A percentile compares a stretch with the other conserved stretches of the same genome.
Conservation (phyloP, 768 basidiomycete species). For the Boletellus emodensis region DNA sequence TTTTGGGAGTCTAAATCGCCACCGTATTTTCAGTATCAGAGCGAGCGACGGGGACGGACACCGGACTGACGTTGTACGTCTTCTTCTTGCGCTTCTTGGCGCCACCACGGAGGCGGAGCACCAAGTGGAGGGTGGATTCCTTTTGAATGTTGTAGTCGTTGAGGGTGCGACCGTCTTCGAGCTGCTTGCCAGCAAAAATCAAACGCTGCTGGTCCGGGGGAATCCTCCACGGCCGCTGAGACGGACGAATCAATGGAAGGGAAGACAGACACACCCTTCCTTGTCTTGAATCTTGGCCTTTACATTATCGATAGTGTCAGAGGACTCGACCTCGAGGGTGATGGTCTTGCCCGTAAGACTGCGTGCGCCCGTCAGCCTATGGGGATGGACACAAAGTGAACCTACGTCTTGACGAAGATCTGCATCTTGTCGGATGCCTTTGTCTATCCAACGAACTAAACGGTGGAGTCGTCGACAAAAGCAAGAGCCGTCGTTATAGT, state of each 20-base stretch:
- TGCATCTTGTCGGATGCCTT: conserved; percentile 81
- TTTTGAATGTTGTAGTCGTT: conserved; percentile 98
- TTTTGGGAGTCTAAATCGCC: conserved; percentile 80
- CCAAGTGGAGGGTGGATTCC: conserved; percentile 97
- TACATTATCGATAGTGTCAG: conserved; percentile 97
- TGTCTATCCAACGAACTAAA: conserved; percentile 86
- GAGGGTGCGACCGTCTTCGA: conserved; percentile 97
- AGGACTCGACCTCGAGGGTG: conserved; percentile 96
- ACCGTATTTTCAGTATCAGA: conserved; percentile 3
- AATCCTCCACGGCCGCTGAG: conserved; percentile 46
- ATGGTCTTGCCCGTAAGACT: conserved; percentile 99
- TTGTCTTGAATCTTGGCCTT: conserved; percentile 98
- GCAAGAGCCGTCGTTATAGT: conserved; percentile 48
- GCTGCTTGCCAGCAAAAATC: conserved; percentile 99
- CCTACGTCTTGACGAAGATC: conserved; percentile 97
- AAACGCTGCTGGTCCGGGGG: conserved; percentile 95
- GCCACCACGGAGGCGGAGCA: conserved; percentile 97
- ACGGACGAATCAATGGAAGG: not conserved
- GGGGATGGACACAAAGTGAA: conserved; percentile 7
- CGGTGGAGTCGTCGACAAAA: conserved; percentile 94
- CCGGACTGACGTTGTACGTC: conserved; percentile 84
- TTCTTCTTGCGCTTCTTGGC: conserved; percentile 99
- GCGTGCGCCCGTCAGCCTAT: conserved; percentile 10
- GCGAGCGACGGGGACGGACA: not conserved
- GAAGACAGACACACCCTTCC: conserved; percentile 62